Percentiles rank a stretch among this genome's conserved stretches.
These are phyloP conservation scores for Coemansia sp. DNA, from an alignment of 192 early-diverging fungal species.

Conservation along the genomic window DNA sequence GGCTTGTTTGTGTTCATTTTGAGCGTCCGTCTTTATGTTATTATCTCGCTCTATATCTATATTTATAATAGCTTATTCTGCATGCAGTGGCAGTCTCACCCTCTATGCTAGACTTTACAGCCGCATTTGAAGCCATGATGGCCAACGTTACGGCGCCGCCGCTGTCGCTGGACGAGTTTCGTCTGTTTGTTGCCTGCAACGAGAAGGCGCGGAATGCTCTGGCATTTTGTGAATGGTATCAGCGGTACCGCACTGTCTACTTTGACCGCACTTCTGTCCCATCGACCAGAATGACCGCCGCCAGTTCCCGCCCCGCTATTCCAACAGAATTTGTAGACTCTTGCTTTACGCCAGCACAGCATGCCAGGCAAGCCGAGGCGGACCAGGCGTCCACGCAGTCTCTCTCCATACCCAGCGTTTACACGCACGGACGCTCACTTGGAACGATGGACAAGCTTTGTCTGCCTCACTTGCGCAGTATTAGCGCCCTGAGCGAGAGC, in stretches of 20 bases:
- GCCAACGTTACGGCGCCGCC: conserved; percentile 32
- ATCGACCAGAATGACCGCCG: conserved; percentile 1
- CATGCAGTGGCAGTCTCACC: no score
- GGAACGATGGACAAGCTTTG: neutral
- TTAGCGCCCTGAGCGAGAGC: conserved; percentile 15
- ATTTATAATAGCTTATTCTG: no score
- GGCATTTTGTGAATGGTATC: conserved; percentile 46
- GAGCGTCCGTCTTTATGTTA: no score
- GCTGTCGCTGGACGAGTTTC: conserved; percentile 38
- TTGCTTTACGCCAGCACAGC: neutral
- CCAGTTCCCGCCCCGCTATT: conserved; percentile 7
- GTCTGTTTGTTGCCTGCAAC: conserved; percentile 24
- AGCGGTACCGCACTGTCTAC: conserved; percentile 36
- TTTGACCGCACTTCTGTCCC: conserved; percentile 21
- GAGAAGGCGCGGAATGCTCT: conserved; percentile 27
- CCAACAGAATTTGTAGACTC: neutral
- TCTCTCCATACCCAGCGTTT: conserved; percentile 12
- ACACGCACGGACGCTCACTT: neutral
- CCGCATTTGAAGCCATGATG: conserved; percentile 43
- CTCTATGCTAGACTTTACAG: conserved; percentile 10
- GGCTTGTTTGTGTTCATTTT: no score
- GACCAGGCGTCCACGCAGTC: conserved; percentile 10
- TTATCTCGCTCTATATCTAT: no score
- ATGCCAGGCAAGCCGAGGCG: neutral
- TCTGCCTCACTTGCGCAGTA: conserved; percentile 23